phyloP scores from a whole-genome alignment of 306 rosid genomes.

The Castanea crenata region DNA sequence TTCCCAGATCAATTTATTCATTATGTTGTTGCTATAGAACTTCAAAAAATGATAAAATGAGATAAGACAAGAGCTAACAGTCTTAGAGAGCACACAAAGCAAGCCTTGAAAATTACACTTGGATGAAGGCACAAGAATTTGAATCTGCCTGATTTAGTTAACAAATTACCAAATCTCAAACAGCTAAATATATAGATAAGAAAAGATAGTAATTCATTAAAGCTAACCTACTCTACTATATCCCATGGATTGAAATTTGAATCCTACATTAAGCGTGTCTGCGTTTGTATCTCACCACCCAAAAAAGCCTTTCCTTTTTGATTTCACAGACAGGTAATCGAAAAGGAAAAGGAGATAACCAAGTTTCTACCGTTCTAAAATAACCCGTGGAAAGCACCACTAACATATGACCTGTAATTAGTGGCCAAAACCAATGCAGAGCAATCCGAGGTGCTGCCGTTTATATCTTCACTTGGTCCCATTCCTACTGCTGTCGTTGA shows the following conservation, averaged over 20 bases:
- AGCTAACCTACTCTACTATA: no score
- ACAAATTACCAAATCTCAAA: no score
- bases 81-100: no score
- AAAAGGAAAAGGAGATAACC: background rate
- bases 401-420: conserved; percentile 30
- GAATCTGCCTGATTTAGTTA: no score
- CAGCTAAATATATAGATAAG: no score
- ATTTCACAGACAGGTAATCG: conserved; percentile 1
- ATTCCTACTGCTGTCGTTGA: conserved; percentile 45
- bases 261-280: background rate
- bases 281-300: background rate
- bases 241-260: background rate
- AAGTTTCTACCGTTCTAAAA: conserved; percentile 6
- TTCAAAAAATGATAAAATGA: no score
- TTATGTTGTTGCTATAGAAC: no score
- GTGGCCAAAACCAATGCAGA: conserved; percentile 49
- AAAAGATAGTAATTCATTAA: no score
- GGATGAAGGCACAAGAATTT: no score
- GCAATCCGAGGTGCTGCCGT: conserved; percentile 33
- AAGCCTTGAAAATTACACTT: no score
- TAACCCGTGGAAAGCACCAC: conserved; percentile 21
- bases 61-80: no score
- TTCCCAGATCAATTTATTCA: no score
- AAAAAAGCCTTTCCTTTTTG: conserved; percentile 23
- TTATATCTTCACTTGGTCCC: conserved; percentile 53